phyloP scores from a whole-genome alignment of 768 basidiomycete genomes.

The Boletus coccyginus region DNA sequence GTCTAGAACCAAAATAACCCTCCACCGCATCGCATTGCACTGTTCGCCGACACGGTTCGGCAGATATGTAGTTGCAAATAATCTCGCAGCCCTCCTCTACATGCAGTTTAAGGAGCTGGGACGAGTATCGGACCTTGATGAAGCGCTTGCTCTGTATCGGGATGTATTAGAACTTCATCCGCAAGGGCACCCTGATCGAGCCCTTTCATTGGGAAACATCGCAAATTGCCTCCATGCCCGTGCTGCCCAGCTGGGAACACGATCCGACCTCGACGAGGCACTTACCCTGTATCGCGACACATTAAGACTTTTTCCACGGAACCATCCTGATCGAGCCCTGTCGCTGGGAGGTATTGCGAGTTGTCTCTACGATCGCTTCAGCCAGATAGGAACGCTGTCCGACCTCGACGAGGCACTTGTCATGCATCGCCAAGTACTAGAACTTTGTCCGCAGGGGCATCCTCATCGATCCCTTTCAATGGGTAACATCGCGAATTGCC shows the following conservation, averaged over 20 bases:
- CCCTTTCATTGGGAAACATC: background rate
- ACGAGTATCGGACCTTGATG: background rate
- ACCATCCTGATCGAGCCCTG: background rate
- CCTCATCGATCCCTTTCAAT: too few species aligned
- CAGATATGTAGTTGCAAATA: background rate
- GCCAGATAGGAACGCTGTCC: too few species aligned
- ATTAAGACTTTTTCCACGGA: background rate
- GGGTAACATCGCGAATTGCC: too few species aligned
- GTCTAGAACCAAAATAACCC: background rate
- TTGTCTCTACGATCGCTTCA: background rate
- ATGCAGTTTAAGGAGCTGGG: background rate
- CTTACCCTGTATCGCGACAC: background rate
- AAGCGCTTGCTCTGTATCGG: background rate
- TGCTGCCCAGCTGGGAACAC: background rate
- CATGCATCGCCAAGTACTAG: too few species aligned
- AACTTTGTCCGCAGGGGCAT: too few species aligned
- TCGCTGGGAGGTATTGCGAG: background rate
- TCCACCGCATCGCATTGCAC: background rate
- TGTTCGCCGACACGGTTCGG: background rate
- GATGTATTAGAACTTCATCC: background rate
- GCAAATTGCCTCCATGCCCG: background rate
- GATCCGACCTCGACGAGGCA: background rate
- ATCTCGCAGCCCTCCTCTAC: background rate
- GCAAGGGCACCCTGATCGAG: background rate
- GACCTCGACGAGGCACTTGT: too few species aligned